phyloP scores from a whole-genome alignment of 1,139 yeast genomes.

The Kodamaea suecica region DNA sequence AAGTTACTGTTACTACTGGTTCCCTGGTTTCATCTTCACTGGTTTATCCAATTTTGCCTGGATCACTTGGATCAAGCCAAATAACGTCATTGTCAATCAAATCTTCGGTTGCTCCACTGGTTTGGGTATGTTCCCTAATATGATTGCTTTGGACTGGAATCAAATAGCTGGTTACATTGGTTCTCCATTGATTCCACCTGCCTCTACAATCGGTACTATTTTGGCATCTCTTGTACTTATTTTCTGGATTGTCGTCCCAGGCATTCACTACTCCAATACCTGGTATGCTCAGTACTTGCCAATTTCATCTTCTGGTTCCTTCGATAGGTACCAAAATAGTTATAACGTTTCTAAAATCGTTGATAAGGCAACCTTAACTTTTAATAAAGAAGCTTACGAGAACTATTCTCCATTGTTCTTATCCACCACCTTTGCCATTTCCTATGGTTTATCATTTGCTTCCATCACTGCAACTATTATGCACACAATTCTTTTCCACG shows the following conservation, averaged over 20 bases:
- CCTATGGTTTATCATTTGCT: conserved; percentile 65
- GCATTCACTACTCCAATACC: conserved; percentile 39
- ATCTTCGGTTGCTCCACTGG: conserved; percentile 60
- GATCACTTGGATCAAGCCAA: conserved; percentile 32
- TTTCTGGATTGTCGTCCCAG: conserved; percentile 44
- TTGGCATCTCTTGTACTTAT: conserved; percentile 29
- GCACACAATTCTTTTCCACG: conserved; percentile 56
- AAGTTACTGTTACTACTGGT: conserved; percentile 39
- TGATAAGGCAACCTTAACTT: conserved; percentile 31
- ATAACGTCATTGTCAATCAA: conserved; percentile 53
- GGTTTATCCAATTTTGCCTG: conserved; percentile 25
- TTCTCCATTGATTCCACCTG: conserved; percentile 69
- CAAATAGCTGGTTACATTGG: conserved; percentile 54
- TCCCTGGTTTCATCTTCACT: conserved; percentile 37
- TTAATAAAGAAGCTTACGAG: conserved; percentile 48
- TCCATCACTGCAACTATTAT: conserved; percentile 55
- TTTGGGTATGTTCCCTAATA: conserved; percentile 58
- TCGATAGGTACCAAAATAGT: conserved; percentile 32
- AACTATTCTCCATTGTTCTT: conserved; percentile 57
- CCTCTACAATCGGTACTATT: conserved; percentile 52
- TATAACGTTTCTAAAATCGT: conserved; percentile 45
- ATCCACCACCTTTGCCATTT: conserved; percentile 59
- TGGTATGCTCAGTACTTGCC: conserved; percentile 47
- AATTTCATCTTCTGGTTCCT: conserved; percentile 39
- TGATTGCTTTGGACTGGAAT: conserved; percentile 41